Percentiles rank a stretch among this genome's conserved stretches.
Conservation (phyloP, 2,329 filamentous ascomycete species). For the Aspergillus fructus region DNA sequence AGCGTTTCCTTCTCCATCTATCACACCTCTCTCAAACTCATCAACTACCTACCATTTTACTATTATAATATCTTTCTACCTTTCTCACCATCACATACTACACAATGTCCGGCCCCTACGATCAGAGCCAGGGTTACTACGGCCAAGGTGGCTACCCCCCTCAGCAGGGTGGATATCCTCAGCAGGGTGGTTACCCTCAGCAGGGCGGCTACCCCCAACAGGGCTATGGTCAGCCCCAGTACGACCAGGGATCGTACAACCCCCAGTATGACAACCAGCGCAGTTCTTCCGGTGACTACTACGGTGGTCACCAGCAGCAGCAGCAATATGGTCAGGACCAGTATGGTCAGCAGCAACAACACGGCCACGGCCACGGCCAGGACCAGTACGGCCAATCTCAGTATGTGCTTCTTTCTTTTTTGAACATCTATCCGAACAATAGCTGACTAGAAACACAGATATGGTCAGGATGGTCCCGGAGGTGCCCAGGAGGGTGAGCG, state of each 20-base stretch:
- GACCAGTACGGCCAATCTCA: constrained; percentile 19
- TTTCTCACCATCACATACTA: not conserved
- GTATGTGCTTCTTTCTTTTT: not conserved
- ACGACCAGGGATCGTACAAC: constrained; percentile 13
- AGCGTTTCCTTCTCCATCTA: constrained; percentile 3
- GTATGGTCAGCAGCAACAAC: constrained; percentile 22
- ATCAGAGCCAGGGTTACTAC: constrained; percentile 30
- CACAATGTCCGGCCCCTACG: constrained; percentile 28
- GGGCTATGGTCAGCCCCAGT: constrained; percentile 26
- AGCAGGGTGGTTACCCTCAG: constrained; percentile 21
- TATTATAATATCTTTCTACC: constrained; percentile 1
- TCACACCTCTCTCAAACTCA: constrained; percentile 2
- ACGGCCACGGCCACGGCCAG: constrained; percentile 13
- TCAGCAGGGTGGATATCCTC: constrained; percentile 21
- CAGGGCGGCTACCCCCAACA: constrained; percentile 21
- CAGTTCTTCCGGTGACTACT: constrained; percentile 16
- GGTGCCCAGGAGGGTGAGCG: constrained; percentile 46
- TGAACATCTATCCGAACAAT: not conserved
- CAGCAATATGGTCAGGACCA: constrained; percentile 19
- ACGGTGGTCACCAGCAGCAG: constrained; percentile 20
- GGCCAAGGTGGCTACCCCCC: constrained; percentile 26
- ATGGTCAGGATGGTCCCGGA: constrained; percentile 34
- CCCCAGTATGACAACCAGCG: constrained; percentile 12
- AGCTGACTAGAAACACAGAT: constrained; percentile 21
- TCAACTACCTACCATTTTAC: not conserved